phyloP scores from a whole-genome alignment of 2,329 filamentous ascomycete species.

The Fusarium subtropicale region DNA sequence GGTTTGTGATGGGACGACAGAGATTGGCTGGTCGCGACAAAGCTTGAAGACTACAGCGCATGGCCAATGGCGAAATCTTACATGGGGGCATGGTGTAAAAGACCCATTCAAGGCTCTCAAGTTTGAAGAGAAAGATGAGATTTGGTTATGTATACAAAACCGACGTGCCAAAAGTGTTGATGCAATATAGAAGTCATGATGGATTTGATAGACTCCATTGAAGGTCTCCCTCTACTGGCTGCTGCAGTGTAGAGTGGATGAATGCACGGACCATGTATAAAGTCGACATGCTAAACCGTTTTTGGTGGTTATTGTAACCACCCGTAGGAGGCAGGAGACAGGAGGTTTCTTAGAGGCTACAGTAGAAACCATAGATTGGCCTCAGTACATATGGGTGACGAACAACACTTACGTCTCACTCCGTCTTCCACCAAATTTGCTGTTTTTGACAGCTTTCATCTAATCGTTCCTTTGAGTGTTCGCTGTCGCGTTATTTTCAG shows the following conservation, averaged over 20 bases:
- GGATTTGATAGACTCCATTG: conserved; percentile 27
- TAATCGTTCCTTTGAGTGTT: background rate
- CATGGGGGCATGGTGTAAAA: conserved; percentile 50
- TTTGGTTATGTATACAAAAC: conserved; percentile 10
- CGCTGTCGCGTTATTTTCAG: background rate
- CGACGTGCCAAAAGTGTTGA: conserved; percentile 25
- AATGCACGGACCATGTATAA: conserved; percentile 39
- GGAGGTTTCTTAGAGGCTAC: conserved; percentile 35
- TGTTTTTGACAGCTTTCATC: conserved; percentile 3
- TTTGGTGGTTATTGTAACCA: conserved; percentile 25
- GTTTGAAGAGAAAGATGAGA: background rate
- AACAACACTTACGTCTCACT: conserved; percentile 34
- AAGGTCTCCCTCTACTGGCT: conserved; percentile 39
- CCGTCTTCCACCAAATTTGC: conserved; percentile 28
- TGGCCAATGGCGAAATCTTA: conserved; percentile 40
- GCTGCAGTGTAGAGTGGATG: conserved; percentile 25
- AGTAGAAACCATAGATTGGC: conserved; percentile 7
- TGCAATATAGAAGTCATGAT: conserved; percentile 47
- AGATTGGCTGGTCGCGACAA: conserved; percentile 33
- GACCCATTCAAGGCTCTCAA: conserved; percentile 26
- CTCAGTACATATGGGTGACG: conserved; percentile 32
- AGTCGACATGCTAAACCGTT: conserved; percentile 27
- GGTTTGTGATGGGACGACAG: conserved; percentile 33
- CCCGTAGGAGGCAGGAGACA: conserved; percentile 29
- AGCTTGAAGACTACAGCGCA: conserved; percentile 45